Evolutionary conservation across 768 basidiomycete genomes (phyloP).

Genomic region (Pulveroboletus frians): DNA sequence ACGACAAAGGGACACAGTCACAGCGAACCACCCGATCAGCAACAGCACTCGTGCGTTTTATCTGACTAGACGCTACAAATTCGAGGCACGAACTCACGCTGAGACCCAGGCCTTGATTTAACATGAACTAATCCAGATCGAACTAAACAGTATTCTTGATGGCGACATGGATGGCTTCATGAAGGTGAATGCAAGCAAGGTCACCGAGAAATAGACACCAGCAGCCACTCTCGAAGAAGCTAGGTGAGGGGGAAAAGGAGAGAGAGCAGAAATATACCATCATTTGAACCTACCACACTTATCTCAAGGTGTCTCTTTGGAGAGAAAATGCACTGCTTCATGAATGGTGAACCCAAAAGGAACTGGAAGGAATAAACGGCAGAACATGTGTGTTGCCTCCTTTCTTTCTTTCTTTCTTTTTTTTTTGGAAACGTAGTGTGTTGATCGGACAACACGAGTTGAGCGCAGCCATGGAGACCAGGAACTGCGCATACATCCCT

Average conservation of each 20-base stretch:
- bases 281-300: not conserved
- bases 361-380: not conserved
- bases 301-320: not conserved
- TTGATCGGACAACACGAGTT: constrained; percentile 1
- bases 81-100: constrained; percentile 35
- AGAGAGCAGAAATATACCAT: too few species aligned
- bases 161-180: constrained; percentile 42
- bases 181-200: constrained; percentile 38
- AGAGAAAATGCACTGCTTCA: constrained; percentile 42
- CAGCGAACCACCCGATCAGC: too few species aligned
- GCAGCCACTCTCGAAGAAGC: constrained; percentile 37
- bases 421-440: too few species aligned
- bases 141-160: constrained; percentile 50
- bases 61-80: constrained; percentile 37
- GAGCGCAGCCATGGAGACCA: constrained; percentile 1
- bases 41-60: too few species aligned
- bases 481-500: constrained; percentile 10
- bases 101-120: not conserved
- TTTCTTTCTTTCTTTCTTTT: too few species aligned
- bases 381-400: constrained; percentile 1
- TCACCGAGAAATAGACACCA: constrained; percentile 30
- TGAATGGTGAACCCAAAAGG: constrained; percentile 39
- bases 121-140: constrained; percentile 35
- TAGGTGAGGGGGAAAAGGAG: constrained; percentile 28
- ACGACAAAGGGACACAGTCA: too few species aligned